Base-by-base conservation (phyloP, 1,284 basidiomycete species). In the Takashimella tepidaria region DNA sequence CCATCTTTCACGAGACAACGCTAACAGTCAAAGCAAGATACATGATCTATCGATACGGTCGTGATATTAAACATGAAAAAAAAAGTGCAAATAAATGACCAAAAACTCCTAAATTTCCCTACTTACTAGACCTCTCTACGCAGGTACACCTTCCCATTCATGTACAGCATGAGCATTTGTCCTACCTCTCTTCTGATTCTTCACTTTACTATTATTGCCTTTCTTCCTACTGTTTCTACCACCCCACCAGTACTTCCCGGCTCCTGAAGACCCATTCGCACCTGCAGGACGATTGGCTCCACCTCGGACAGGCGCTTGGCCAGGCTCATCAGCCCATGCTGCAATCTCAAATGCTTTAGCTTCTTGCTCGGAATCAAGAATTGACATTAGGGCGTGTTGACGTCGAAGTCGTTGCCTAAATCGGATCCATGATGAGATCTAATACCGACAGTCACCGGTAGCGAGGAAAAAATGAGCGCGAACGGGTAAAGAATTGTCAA, bases 141-240 rank as follows among this genome's bases (percentile, higher is more conserved):
- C 51, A 21, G 66, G 65, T 6, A 68, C 63, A 3, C 72, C 72
- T 54, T 74, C 70, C 72, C 72, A 74, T 56, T 74, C 72, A 23
- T 68, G 59, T n/a, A 72, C 66, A 8, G 59, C 65, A 47, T 63
- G 70, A 20, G 72, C 72, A 54, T 74, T 74, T 22, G 63, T 67
- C n/a, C 64, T 64, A 5, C 65, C 69, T 31, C 71, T 53, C 50
- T 62, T 68, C 47, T 58, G 58, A 19, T 44, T 49, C 49, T 54
- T 67, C 1, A 57, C 55, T 47, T 63, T 49, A n/a, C n/a, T n/a
- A n/a, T n/a, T n/a, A n/a, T n/a, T n/a, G n/a, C n/a, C n/a, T 45
- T 67, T 61, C 53, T 62, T 66, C n/a, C 54, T 56, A 41, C 44
- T 27, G 41, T 54, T 50, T 31, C 45, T 31, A 23, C 57, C 6